These are phyloP conservation scores for Crucihimalaya himalaica DNA, from an alignment of 345 rosid species.

Conservation along the genomic window DNA sequence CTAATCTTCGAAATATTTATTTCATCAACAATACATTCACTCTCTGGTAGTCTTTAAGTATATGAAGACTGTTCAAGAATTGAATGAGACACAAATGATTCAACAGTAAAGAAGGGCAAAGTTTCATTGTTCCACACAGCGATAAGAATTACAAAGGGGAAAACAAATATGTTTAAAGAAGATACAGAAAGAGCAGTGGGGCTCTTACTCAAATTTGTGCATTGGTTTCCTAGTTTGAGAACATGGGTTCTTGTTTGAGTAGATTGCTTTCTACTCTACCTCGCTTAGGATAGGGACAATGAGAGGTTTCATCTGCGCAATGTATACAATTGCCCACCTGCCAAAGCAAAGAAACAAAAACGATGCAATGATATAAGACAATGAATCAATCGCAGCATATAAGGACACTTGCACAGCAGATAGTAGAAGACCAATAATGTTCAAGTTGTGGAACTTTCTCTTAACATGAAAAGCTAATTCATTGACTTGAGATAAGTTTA, in stretches of 20 bases:
- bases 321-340: constrained; percentile 99
- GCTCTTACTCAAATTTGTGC: constrained; percentile 24
- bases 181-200: constrained; percentile 14
- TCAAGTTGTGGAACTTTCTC: neutral
- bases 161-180: constrained; percentile 23
- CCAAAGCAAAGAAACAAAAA: constrained; percentile 13
- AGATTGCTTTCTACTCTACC: constrained; percentile 60
- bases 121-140: constrained; percentile 11
- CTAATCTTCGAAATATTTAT: constrained; percentile 26
- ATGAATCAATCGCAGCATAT: neutral
- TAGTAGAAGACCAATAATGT: neutral
- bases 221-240: constrained; percentile 13
- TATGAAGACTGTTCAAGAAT: constrained; percentile 7
- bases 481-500: neutral
- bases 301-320: constrained; percentile 97
- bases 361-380: constrained; percentile 5
- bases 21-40: constrained; percentile 5
- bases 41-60: constrained; percentile 11
- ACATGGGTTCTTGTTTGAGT: constrained; percentile 14
- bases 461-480: neutral
- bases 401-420: neutral
- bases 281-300: constrained; percentile 90
- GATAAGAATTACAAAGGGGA: constrained; percentile 10
- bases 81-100: constrained; percentile 11
- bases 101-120: neutral